Percentiles rank a stretch among this genome's conserved stretches.
Evolutionary conservation across 2,329 filamentous ascomycete species (phyloP).

Genomic region (Verticillium nonalfalfae): DNA sequence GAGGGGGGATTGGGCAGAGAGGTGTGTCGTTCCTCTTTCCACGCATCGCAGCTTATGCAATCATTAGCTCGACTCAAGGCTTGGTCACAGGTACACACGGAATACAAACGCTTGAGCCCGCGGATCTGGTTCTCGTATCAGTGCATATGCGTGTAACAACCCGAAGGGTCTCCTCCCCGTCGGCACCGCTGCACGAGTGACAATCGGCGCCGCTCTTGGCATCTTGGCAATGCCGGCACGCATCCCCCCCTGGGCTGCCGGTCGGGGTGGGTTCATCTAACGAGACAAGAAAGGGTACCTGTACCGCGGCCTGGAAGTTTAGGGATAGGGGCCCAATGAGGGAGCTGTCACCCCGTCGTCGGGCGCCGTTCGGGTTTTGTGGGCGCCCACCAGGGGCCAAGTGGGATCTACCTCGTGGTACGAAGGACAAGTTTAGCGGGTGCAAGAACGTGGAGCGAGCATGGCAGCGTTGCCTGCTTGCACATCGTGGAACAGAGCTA

Average conservation of each 20-base stretch:
- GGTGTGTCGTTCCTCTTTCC: not conserved
- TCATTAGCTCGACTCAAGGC: not conserved
- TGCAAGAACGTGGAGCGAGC: not conserved
- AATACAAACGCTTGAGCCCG: not conserved
- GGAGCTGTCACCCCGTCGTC: not conserved
- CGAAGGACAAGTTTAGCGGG: not conserved
- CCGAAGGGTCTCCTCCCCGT: not conserved
- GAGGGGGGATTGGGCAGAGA: not conserved
- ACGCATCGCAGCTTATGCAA: not conserved
- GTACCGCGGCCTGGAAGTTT: no score
- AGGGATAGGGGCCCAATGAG: not conserved
- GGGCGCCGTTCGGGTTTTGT: not conserved
- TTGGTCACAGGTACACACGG: not conserved
- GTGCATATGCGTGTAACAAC: not conserved
- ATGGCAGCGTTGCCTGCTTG: not conserved
- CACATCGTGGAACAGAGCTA: not conserved
- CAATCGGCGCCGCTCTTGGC: not conserved
- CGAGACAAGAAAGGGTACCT: not conserved
- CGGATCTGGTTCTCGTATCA: not conserved
- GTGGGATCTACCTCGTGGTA: not conserved
- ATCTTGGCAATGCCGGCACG: not conserved
- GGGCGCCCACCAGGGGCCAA: not conserved
- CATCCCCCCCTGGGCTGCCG: not conserved
- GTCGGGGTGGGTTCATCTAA: not conserved
- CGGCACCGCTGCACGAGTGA: not conserved